Evolutionary conservation across 805 yeast species (phyloP), one percentile per base, ranked within the genome.

Genomic region (Phaffomyces opuntiae): DNA sequence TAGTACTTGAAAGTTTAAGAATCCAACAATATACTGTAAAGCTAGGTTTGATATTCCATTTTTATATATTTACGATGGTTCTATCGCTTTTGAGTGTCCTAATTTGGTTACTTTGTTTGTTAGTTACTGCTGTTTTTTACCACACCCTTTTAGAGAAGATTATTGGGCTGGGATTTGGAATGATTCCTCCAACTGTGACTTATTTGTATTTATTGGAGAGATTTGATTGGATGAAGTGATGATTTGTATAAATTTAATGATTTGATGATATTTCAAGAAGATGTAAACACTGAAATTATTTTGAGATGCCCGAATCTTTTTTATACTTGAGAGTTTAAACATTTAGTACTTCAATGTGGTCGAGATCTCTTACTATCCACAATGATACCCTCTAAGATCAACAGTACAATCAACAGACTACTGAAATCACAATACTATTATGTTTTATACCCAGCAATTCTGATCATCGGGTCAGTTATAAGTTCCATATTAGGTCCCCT

Each of bases 81-180:
- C 12, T 26, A 3, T 36, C 39, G 2, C 13, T 45, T 4, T 14
- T 45, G 7, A 36, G 31, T 6, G 39, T 66, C 13, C 35, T 47
- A 8, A 48, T 54, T 8, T 86, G 88, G 80, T 80, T 84, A 83
- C 38, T 51, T 6, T 45, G 64, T 16, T 67, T 88, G 35, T 65
- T 82, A 25, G 78, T 87, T 73, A 89, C 97, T 1, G 75, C 87
- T 44, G 68, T 84, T n/a, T 85, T 85, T 61, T 89, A 87, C 70
- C 97, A 89, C 63, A 78, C 90, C 1, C 58, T 84, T n/a, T 47
- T 66, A 2, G 97, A 89, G 57, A 88, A 87, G 56, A 48, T 85
- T 1, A 70, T 78, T 19, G 96, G 96, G 1, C 65, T 83, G 42
- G n/a, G 70, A 2, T 74, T 82, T 68, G 87, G 90, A 3, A 35